Conservation (phyloP, 257 asterid genomes). For the Solanum chmielewskii region DNA sequence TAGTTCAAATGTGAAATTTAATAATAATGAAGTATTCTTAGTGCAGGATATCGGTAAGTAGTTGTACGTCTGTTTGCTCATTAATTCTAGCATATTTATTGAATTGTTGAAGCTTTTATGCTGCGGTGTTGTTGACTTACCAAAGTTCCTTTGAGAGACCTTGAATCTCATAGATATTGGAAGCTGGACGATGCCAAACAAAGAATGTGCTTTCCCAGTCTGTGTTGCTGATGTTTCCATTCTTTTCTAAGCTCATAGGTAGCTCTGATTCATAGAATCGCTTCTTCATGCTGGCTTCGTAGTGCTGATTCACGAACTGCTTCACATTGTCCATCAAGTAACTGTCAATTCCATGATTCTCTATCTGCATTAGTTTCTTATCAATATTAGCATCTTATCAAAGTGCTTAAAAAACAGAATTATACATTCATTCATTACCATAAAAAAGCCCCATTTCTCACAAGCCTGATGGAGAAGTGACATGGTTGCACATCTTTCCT, state of each 20-base stretch:
- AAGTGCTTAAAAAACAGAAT: neutral
- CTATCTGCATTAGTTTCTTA: constrained; percentile 46
- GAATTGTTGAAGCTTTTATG: neutral
- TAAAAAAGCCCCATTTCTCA: constrained; percentile 79
- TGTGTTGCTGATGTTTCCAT: constrained; percentile 13
- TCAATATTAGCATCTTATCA: neutral
- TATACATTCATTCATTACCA: constrained; percentile 32
- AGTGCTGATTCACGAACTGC: constrained; percentile 46
- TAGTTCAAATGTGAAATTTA: neutral
- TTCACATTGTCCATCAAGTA: constrained; percentile 58
- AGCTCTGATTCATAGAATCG: constrained; percentile 39
- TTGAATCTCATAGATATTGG: constrained; percentile 40
- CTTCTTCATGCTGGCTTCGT: constrained; percentile 45
- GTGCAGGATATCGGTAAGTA: neutral
- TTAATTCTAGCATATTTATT: neutral
- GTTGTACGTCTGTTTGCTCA: neutral
- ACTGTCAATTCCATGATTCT: constrained; percentile 62
- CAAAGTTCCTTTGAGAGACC: constrained; percentile 40
- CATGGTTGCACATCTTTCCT: constrained; percentile 50
- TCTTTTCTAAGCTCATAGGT: constrained; percentile 36
- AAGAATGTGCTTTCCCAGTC: constrained; percentile 86
- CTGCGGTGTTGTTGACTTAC: constrained; percentile 20
- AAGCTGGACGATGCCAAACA: constrained; percentile 58
- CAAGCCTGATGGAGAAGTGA: constrained; percentile 76
- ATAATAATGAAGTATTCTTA: neutral